Percentiles rank a stretch among this genome's conserved stretches.
These are phyloP conservation scores for Chiua sp. DNA, from an alignment of 1,284 basidiomycete genomes.

Conservation along the genomic window DNA sequence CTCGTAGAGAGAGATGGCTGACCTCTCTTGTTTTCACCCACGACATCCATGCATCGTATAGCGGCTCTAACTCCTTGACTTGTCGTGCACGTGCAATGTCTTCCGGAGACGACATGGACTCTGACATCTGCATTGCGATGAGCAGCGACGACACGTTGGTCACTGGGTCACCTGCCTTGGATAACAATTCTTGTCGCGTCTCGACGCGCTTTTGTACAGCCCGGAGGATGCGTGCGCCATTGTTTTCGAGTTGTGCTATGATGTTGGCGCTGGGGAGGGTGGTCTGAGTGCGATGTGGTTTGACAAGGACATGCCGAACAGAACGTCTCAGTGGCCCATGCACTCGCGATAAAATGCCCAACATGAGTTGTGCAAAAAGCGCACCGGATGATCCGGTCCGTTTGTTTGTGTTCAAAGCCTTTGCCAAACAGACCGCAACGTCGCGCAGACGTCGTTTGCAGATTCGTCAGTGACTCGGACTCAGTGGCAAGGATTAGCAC, in stretches of 20 bases:
- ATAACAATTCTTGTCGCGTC: slow-evolving; percentile 32
- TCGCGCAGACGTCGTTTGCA: too few relatives aligned
- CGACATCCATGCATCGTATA: slow-evolving; percentile 54
- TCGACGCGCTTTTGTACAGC: slow-evolving; percentile 40
- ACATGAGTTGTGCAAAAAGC: slow-evolving; percentile 15
- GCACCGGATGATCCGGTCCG: too few relatives aligned
- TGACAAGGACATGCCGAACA: slow-evolving; percentile 12
- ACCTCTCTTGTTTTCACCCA: slow-evolving; percentile 54
- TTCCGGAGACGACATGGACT: slow-evolving; percentile 40
- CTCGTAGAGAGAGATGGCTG: slow-evolving; percentile 17
- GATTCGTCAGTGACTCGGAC: too few relatives aligned
- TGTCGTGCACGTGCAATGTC: slow-evolving; percentile 50
- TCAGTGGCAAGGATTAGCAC: too few relatives aligned
- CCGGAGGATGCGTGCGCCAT: slow-evolving; percentile 38
- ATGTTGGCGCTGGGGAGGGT: slow-evolving; percentile 13
- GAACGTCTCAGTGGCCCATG: slow-evolving; percentile 20
- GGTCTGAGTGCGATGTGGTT: slow-evolving; percentile 13
- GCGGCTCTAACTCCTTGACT: slow-evolving; percentile 57
- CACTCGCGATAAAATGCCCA: slow-evolving; percentile 12
- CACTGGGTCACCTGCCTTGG: slow-evolving; percentile 27
- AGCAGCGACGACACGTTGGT: background rate
- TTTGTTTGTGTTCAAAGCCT: slow-evolving; percentile 18
- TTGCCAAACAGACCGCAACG: slow-evolving; percentile 32
- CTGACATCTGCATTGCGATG: slow-evolving; percentile 33
- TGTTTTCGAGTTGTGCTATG: slow-evolving; percentile 35